Evolutionary conservation across 2,329 filamentous ascomycete species (phyloP).

Genomic region (Rugonectria rugulosa): DNA sequence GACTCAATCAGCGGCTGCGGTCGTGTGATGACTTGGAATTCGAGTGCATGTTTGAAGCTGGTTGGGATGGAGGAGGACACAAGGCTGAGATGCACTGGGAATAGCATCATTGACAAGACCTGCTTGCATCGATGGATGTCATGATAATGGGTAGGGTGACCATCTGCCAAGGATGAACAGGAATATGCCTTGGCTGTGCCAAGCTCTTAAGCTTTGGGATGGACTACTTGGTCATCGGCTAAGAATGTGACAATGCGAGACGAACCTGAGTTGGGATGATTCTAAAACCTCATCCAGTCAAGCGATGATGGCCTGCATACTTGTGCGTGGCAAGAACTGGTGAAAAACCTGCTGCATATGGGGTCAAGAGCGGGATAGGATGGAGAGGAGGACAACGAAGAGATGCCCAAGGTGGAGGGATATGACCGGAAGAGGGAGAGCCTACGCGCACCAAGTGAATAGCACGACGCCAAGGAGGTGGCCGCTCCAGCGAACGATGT

Average conservation of each 20-base stretch:
- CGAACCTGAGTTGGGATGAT: neutral
- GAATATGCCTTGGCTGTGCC: neutral
- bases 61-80: neutral
- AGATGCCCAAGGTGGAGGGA: neutral
- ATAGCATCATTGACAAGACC: neutral
- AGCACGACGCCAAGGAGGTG: neutral
- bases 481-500: neutral
- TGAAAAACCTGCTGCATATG: too few species aligned
- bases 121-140: neutral
- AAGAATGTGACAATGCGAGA: neutral
- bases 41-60: neutral
- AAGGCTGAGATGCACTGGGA: neutral
- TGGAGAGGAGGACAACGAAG: neutral
- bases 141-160: neutral
- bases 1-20: conserved; percentile 9
- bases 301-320: neutral
- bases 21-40: conserved; percentile 9
- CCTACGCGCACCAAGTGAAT: neutral
- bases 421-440: neutral
- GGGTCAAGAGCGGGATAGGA: neutral
- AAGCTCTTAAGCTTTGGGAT: neutral
- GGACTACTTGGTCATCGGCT: neutral
- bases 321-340: neutral
- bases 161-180: neutral
- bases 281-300: neutral